Conservation (phyloP, 495 filamentous ascomycete species). For the Cenococcum geophilum region DNA sequence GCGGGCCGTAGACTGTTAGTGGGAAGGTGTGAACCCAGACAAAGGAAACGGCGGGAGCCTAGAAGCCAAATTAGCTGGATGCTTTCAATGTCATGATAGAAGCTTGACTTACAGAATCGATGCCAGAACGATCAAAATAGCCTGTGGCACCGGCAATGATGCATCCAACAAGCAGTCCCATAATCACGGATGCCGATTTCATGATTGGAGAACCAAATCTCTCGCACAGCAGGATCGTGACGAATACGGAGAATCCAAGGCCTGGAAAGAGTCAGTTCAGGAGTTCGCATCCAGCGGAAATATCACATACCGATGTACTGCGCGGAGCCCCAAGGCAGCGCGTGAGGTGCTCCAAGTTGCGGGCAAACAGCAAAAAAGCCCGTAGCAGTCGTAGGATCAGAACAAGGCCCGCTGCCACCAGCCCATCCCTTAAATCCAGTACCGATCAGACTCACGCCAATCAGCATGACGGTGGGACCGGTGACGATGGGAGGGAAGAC, state of each 20-base stretch:
- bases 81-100: neutral
- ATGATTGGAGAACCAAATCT: slow-evolving; percentile 72
- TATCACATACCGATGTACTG: slow-evolving; percentile 60
- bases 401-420: slow-evolving; percentile 64
- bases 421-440: slow-evolving; percentile 75
- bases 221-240: slow-evolving; percentile 76
- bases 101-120: slow-evolving; percentile 45
- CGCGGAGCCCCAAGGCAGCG: slow-evolving; percentile 76
- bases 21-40: slow-evolving; percentile 85
- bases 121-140: slow-evolving; percentile 67
- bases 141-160: slow-evolving; percentile 76
- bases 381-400: slow-evolving; percentile 43
- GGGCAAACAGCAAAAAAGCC: slow-evolving; percentile 61
- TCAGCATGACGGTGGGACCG: slow-evolving; percentile 40
- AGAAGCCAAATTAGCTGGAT: neutral
- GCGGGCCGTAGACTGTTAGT: slow-evolving; percentile 67
- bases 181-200: slow-evolving; percentile 64
- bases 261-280: neutral
- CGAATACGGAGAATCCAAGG: slow-evolving; percentile 78
- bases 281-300: neutral
- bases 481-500: slow-evolving; percentile 85
- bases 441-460: slow-evolving; percentile 50
- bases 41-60: slow-evolving; percentile 65
- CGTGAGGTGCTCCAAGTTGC: slow-evolving; percentile 60
- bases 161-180: slow-evolving; percentile 77